Conservation (phyloP, 306 rosid genomes). For the Rosa lucieae region DNA sequence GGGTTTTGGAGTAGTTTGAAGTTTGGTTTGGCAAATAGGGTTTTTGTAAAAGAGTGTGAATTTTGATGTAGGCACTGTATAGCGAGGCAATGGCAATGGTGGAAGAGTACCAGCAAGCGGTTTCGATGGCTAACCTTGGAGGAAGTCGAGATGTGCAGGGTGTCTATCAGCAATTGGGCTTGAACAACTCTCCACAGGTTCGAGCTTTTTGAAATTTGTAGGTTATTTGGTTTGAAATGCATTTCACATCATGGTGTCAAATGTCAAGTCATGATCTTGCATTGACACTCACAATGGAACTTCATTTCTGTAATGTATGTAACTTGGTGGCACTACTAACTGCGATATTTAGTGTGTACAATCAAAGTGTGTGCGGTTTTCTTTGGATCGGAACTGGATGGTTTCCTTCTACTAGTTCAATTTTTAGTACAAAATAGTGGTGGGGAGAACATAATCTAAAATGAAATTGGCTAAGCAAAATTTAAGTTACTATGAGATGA, state of each 20-base stretch:
- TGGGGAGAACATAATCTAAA: not conserved
- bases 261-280: not conserved
- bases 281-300: not conserved
- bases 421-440: not conserved
- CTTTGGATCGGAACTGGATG: not conserved
- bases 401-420: not conserved
- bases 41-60: not conserved
- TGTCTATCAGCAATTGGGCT: constrained; percentile 67
- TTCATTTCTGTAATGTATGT: not conserved
- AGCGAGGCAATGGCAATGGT: constrained; percentile 89
- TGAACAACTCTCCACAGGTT: constrained; percentile 88
- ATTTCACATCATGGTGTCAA: not conserved
- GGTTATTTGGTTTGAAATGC: not conserved
- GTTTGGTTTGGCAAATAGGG: not conserved
- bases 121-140: constrained; percentile 57
- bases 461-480: not conserved
- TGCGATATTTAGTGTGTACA: not conserved
- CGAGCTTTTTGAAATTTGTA: not conserved
- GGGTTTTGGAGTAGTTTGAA: not conserved
- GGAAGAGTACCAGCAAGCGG: constrained; percentile 86
- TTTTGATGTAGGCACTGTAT: constrained; percentile 66
- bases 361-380: not conserved
- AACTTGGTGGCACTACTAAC: not conserved
- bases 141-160: constrained; percentile 65
- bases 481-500: not conserved